A percentile compares a stretch with the other conserved stretches of the same genome.
These are phyloP conservation scores for Scutellaria minor DNA, from an alignment of 257 asterid genomes.

Conservation along the genomic window DNA sequence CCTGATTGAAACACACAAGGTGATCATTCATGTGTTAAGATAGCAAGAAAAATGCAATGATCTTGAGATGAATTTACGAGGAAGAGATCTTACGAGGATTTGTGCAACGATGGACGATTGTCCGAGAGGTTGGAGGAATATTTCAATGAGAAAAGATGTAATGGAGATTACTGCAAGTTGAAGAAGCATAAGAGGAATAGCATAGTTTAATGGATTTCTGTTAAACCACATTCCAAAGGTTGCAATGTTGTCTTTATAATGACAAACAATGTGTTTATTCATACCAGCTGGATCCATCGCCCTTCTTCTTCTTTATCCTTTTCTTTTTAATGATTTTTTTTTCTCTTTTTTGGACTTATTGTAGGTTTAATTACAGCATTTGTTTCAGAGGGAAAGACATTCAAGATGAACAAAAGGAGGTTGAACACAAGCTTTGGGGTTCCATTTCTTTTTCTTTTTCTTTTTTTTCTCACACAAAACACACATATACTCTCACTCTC, in stretches of 20 bases:
- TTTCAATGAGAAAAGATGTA: constrained; percentile 52
- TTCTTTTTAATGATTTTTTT: background rate
- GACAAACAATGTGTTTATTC: constrained; percentile 53
- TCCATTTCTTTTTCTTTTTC: constrained; percentile 12
- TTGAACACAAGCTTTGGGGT: background rate
- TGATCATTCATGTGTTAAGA: background rate
- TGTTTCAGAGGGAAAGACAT: background rate
- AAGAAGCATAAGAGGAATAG: constrained; percentile 64
- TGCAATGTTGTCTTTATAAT: constrained; percentile 46
- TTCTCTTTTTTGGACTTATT: too few relatives aligned
- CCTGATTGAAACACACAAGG: constrained; percentile 39
- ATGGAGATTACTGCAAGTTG: constrained; percentile 63
- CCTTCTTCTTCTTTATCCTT: background rate
- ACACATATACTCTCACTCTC: constrained; percentile 27
- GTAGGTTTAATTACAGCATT: background rate
- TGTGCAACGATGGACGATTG: constrained; percentile 73
- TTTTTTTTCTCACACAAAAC: constrained; percentile 31
- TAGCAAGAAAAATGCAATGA: background rate
- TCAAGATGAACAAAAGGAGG: background rate
- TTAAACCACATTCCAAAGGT: constrained; percentile 51
- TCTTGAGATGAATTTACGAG: background rate
- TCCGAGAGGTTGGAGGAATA: constrained; percentile 68
- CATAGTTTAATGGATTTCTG: constrained; percentile 53
- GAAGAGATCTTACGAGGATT: constrained; percentile 53
- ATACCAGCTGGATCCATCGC: constrained; percentile 35